Conservation (phyloP, 2,329 filamentous ascomycete genomes). For the Penicillium sp. region DNA sequence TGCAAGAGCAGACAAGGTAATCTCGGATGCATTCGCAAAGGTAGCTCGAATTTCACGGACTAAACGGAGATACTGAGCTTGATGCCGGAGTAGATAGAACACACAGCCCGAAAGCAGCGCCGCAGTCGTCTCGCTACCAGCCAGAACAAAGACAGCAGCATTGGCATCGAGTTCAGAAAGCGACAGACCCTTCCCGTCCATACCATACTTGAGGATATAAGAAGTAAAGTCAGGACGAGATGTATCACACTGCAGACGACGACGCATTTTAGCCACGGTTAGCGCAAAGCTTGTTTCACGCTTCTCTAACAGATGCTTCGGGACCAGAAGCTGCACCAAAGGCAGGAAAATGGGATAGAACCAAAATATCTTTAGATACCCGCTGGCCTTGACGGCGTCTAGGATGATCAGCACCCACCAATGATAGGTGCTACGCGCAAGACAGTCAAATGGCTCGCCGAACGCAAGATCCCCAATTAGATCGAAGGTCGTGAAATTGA, state of each 20-base stretch:
- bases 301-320: slow-evolving; percentile 16
- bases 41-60: slow-evolving; percentile 23
- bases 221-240: slow-evolving; percentile 24
- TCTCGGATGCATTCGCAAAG: slow-evolving; percentile 19
- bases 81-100: slow-evolving; percentile 23
- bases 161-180: slow-evolving; percentile 21
- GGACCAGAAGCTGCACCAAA: slow-evolving; percentile 10
- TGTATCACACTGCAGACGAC: slow-evolving; percentile 12
- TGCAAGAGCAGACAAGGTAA: slow-evolving; percentile 14
- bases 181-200: slow-evolving; percentile 13
- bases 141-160: slow-evolving; percentile 21
- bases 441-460: slow-evolving; percentile 30
- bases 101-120: slow-evolving; percentile 18
- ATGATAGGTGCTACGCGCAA: slow-evolving; percentile 25
- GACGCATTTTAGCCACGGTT: slow-evolving; percentile 19
- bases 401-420: slow-evolving; percentile 29
- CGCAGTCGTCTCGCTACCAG: slow-evolving; percentile 25
- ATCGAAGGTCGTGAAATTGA: slow-evolving; percentile 31
- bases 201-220: slow-evolving; percentile 20
- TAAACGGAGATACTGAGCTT: slow-evolving; percentile 17
- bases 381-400: slow-evolving; percentile 21
- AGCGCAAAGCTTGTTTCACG: slow-evolving; percentile 13
- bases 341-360: slow-evolving; percentile 19
- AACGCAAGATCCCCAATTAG: slow-evolving; percentile 34
- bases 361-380: slow-evolving; percentile 18